Evolutionary conservation across 2,329 filamentous ascomycete species (phyloP), one percentile per base, ranked within the genome.

Genomic region (Aspergillus fumigatiaffinis): DNA sequence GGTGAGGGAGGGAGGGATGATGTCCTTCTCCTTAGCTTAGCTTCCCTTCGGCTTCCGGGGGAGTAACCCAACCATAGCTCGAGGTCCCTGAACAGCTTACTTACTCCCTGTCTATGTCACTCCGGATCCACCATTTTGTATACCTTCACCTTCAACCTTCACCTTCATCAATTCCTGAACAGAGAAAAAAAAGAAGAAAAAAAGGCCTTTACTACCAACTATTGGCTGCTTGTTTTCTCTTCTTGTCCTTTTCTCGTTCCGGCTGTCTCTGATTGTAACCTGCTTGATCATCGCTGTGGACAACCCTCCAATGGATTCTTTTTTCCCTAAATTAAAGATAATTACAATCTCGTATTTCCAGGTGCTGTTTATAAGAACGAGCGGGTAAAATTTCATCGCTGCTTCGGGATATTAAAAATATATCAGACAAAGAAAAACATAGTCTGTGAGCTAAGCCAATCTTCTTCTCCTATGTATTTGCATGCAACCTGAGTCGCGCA

Each of bases 341-440:
- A 64, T 66, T 67, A 67, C 62, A 66, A 63, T 49, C 12, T 44
- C 38, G 38, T 51, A 47, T 53, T 47, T 54, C 52, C 46, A 58
- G 58, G 51, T 48, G 50, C 50, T 50, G 62, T 49, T 57, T 58
- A 56, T 59, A 62, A 62, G 56, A 72, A 72, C 66, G 68, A 71
- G 68, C 61, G 69, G 66, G 44, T 47, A 25, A 68, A 68, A 71
- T 68, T 69, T 71, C 67, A 72, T 70, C 70, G 67, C 69, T 70
- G 66, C 65, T 73, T 71, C 63, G 69, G 71, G 69, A 71, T 72
- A 73, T 73, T 72, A 74, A 72, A 72, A 69, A 70, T 68, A 71
- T 72, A 73, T 73, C 61, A 67, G 64, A 71, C 66, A 71, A 69
- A 71, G 67, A 64, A 69, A 72, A 70, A 68, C 65, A 67, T 64